Percentiles rank a stretch among this genome's conserved stretches.
phyloP scores from a whole-genome alignment of 1,284 basidiomycete genomes.

The Sparassis latifolia region DNA sequence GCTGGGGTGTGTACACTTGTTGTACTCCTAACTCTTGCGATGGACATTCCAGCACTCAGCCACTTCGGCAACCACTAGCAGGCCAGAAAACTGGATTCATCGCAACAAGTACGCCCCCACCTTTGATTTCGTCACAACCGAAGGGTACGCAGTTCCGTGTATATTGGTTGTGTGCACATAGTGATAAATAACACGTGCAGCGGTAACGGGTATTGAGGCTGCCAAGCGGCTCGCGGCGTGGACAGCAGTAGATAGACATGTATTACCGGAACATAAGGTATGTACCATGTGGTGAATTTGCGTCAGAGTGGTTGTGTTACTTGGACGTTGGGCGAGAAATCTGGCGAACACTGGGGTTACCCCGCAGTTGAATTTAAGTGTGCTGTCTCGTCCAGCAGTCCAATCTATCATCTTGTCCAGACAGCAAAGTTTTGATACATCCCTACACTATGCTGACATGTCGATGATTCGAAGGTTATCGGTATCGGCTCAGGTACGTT shows the following conservation, averaged over 20 bases:
- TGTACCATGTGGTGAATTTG: slow-evolving; percentile 18
- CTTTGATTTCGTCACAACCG: slow-evolving; percentile 4
- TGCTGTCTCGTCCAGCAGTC: too few relatives aligned
- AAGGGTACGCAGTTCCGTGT: slow-evolving; percentile 11
- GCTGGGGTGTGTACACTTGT: too few relatives aligned
- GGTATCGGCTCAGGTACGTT: slow-evolving; percentile 80
- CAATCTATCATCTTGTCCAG: too few relatives aligned
- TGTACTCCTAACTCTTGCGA: too few relatives aligned
- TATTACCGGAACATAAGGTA: slow-evolving; percentile 80
- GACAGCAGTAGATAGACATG: slow-evolving; percentile 90
- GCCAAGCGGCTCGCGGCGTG: slow-evolving; percentile 91
- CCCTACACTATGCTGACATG: too few relatives aligned
- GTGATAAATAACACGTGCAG: not conserved
- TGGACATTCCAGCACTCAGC: slow-evolving; percentile 8
- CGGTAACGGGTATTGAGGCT: slow-evolving; percentile 49
- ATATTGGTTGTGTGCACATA: not conserved
- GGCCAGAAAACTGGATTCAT: too few relatives aligned
- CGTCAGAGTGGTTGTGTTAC: too few relatives aligned
- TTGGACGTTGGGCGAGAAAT: too few relatives aligned
- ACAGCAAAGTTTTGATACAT: too few relatives aligned
- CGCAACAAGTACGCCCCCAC: slow-evolving; percentile 8
- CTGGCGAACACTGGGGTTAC: too few relatives aligned
- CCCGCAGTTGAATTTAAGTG: too few relatives aligned
- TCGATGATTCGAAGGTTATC: slow-evolving; percentile 52
- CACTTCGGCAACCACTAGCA: slow-evolving; percentile 11